Evolutionary conservation across 306 rosid genomes (phyloP).

Genomic region (Ormosia emarginata): DNA sequence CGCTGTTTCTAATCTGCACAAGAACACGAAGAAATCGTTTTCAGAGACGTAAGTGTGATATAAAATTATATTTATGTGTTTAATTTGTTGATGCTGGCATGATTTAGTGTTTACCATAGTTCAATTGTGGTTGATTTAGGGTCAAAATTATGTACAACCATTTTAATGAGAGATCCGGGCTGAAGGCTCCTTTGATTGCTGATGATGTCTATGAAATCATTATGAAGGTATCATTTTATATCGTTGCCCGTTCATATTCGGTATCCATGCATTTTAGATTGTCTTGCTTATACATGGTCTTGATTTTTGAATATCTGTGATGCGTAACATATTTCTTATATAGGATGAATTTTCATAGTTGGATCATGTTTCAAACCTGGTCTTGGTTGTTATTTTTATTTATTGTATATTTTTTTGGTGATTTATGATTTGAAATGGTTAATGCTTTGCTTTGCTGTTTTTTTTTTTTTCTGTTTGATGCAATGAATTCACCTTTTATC

Average conservation of each 20-base stretch:
- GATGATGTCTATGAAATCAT: conserved; percentile 81
- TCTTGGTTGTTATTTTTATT: not conserved
- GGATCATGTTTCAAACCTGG: not conserved
- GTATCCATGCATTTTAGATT: too few relatives aligned
- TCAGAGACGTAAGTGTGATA: conserved; percentile 66
- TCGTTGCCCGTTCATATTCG: too few relatives aligned
- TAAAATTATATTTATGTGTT: not conserved
- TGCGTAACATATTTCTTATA: not conserved
- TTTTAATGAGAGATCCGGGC: conserved; percentile 62
- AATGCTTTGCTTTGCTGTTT: not conserved
- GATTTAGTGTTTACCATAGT: not conserved
- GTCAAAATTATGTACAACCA: conserved; percentile 63
- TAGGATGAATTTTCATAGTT: not conserved
- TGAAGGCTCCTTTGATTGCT: conserved; percentile 67
- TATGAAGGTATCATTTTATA: conserved; percentile 49
- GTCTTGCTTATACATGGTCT: not conserved
- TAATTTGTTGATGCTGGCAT: not conserved
- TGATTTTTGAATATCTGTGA: not conserved
- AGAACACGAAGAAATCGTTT: conserved; percentile 67
- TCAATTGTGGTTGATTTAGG: conserved; percentile 25
- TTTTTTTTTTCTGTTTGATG: not conserved
- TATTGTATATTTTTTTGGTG: not conserved
- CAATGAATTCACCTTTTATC: not conserved
- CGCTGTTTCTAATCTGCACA: conserved; percentile 76
- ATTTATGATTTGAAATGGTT: not conserved